Base-by-base conservation (phyloP, 2,329 filamentous ascomycete genomes). In the Claviceps purpurea region DNA sequence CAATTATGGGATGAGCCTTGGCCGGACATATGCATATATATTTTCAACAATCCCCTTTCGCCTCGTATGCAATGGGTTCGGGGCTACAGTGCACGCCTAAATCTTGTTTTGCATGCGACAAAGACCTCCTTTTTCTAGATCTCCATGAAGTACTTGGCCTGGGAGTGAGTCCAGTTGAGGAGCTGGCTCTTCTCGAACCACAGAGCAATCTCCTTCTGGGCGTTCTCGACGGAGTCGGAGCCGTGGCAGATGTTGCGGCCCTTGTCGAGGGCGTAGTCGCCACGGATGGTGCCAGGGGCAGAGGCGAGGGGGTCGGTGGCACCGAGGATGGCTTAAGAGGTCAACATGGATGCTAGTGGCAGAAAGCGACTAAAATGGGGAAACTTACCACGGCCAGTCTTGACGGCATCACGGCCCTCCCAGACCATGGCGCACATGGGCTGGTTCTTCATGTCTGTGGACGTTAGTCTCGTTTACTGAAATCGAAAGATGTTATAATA, bases 171-270 rank as follows among this genome's bases (percentile, higher is more conserved):
- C 82, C 87, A 97, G 75, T 69, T 78, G 74, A 89, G 74, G 67
- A 95, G 70, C 74, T 97, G 93, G 63, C 82, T 83, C 62, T 87
- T 77, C 75, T 86, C 84, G 87, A 98, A 98, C 93, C 93, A 98
- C 70, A 97, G 84, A 67, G 85, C 85, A 70, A 98, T 98, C 81
- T 98, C 93, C 87, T 97, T 96, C 86, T 97, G 82, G 75, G 93
- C 93, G 78, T 82, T 95, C 84, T 98, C 93, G 74, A 98, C 91
- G 70, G 80, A 84, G 82, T 98, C 93, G 74, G 89, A 96, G 71
- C 93, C 93, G 84, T 98, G 93, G 87, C 91, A 97, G 77, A 97
- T 89, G 81, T 98, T 98, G 73, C 91, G 89, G 76, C 93, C 93
- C 70, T 73, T 69, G 55, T 74, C 82, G 64, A 91, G 87, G 72